A percentile compares a stretch with the other conserved stretches of the same genome.
These are phyloP conservation scores for Trichomonascaceae sp. DNA, from an alignment of 1,139 yeast genomes.

Conservation along the genomic window DNA sequence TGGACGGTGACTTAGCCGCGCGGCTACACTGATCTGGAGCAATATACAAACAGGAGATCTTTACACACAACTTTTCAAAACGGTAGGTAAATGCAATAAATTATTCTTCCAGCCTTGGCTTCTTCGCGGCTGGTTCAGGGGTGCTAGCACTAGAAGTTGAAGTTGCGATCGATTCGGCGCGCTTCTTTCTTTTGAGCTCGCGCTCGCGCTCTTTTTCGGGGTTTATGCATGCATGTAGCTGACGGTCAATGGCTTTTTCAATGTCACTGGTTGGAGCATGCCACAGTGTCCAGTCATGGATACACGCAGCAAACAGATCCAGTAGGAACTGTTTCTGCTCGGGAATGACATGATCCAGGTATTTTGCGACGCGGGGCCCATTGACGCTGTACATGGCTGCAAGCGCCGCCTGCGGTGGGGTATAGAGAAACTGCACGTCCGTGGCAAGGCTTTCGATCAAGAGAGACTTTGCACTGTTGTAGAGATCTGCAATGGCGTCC, in stretches of 20 bases:
- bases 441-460: constrained; percentile 56
- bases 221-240: constrained; percentile 19
- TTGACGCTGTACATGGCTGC: constrained; percentile 67
- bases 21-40: too few species aligned
- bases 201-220: too few species aligned
- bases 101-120: not conserved
- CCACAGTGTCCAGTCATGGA: constrained; percentile 9
- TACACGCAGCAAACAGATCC: constrained; percentile 14
- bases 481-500: constrained; percentile 15
- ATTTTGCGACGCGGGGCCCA: constrained; percentile 48
- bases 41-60: too few species aligned
- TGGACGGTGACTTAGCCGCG: too few species aligned
- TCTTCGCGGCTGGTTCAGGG: not conserved
- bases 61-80: too few species aligned
- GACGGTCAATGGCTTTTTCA: constrained; percentile 22
- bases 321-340: constrained; percentile 9
- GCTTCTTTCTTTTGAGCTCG: constrained; percentile 6
- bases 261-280: constrained; percentile 15
- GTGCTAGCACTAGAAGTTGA: not conserved
- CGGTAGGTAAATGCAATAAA: too few species aligned
- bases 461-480: constrained; percentile 55
- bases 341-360: constrained; percentile 45
- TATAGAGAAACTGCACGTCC: constrained; percentile 61
- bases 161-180: too few species aligned
- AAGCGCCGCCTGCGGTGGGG: constrained; percentile 93